Evolutionary conservation across 306 rosid genomes (phyloP), one percentile per base, ranked within the genome.

Genomic region (Prunus kanzakura): DNA sequence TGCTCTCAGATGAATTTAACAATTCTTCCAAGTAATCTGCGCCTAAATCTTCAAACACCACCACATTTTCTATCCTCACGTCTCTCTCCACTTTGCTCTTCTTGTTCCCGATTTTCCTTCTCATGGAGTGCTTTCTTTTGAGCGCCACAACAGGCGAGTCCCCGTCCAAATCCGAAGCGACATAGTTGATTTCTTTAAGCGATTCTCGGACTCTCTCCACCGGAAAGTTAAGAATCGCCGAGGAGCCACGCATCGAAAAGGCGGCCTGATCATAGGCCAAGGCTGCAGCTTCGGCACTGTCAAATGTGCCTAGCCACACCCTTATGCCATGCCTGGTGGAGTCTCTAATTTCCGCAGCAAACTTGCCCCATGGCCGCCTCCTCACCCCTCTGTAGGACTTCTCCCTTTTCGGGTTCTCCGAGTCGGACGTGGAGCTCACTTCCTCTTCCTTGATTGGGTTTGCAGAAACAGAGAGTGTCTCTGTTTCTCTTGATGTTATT

Each of bases 221-320:
- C 0, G 97, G 91, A 30, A 92, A 95, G 57, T 95, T 95, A 38
- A 95, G 97, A 32, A 92, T 86, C 0, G 98, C 98, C 0, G 97
- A 20, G 1, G 93, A 72, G 0, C 98, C 98, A 3, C 98, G 72
- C 97, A 92, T 88, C 25, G 98, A 75, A 69, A 92, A 95, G 23
- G 98, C 98, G 0, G 98, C 98, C 73, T 95, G 97, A 43, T 95
- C 98, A 54, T 95, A 95, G 18, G 98, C 98, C 74, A 95, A 23
- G 32, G 98, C 98, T 0, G 98, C 98, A 0, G 92, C 98, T 73
- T 95, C 97, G 0, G 98, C 97, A 63, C 93, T 95, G 22, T 95
- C 98, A 57, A 95, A 95, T 41, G 98, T 95, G 22, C 98, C 98
- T 45, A 95, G 77, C 98, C 98, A 95, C 1, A 95, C 98, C 83